A percentile compares a stretch with the other conserved stretches of the same genome.
Evolutionary conservation across 75 land plant genomes (phyloP).

Genomic region (Cryptomeria japonica): DNA sequence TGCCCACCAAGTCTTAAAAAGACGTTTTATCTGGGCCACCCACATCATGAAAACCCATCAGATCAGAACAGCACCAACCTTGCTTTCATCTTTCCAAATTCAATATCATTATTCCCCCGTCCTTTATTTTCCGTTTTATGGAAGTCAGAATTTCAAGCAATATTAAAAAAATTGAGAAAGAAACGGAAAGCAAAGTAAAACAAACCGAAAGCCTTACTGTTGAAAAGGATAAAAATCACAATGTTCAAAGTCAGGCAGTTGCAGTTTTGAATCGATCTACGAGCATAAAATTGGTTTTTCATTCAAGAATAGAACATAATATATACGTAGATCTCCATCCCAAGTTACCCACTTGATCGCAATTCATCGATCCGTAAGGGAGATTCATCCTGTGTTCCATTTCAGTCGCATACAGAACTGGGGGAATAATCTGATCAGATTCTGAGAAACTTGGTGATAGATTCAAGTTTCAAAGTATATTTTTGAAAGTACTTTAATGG

Average conservation of each 20-base stretch:
- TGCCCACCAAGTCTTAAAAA: too few species aligned
- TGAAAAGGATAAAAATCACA: not conserved
- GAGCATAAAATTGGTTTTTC: not conserved
- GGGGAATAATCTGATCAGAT: not conserved
- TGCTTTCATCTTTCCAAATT: not conserved
- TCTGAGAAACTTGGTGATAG: not conserved
- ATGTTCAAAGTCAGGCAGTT: not conserved
- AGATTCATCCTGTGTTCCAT: not conserved
- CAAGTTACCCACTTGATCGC: not conserved
- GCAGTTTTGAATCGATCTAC: not conserved
- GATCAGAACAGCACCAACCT: too few species aligned
- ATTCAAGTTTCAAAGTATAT: not conserved
- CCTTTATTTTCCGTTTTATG: not conserved
- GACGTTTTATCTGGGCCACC: too few species aligned
- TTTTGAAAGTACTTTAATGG: not conserved
- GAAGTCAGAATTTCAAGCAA: not conserved
- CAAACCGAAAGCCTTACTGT: not conserved
- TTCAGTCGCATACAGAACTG: not conserved
- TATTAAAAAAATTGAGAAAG: not conserved
- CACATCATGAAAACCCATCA: too few species aligned
- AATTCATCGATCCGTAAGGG: not conserved
- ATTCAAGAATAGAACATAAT: not conserved
- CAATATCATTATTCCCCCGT: not conserved
- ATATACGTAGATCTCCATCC: not conserved
- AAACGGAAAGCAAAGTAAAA: not conserved